Base-by-base conservation (phyloP, 2,329 filamentous ascomycete species). In the Meredithiella fracta region DNA sequence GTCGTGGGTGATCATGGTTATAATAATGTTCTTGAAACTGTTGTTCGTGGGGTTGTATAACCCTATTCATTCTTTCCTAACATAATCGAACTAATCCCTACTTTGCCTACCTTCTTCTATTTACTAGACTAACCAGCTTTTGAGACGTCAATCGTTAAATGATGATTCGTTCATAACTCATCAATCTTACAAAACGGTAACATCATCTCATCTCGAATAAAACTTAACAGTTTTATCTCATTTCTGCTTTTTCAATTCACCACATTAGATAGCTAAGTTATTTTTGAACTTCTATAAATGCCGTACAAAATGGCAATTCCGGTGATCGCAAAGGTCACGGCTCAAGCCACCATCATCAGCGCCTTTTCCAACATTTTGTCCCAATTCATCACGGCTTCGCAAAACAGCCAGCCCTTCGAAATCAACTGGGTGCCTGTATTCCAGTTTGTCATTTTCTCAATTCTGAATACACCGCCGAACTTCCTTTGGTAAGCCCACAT, bases 401-500 rank as follows among this genome's bases (percentile, higher is more conserved):
- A 75, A 62, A 67, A 69, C 42, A 29, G 38, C 9, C 71, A 68
- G 54, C 68, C 78, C 9, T 75, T 86, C 54, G 67, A 71, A 23
- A 71, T 94, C 62, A 78, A 89, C 67, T 75, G 76, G 68, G 69
- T 76, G 3, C 79, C 84, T 3, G 73, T 94, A 47, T 70, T 89
- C 62, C 85, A 89, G 65, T 95, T 94, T 68, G 70, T 86, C 53
- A 64, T 87, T 54, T 94, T 83, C 71, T 78, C 82, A 61, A 65
- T 86, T 34, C 65, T 94, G 58, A 83, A 76, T 67, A 84, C 82
- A 42, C 88, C 89, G 2, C 85, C 85, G 47, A 96, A 96, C 69
- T 86, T 88, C 65, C 65, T 86, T 63, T 95, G 88, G 89, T 80
- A 67, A 23, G 25, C 17, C 20, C n/a, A 8, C n/a, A 54, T 34